These are phyloP conservation scores for Euphorbia pulcherrima DNA, from an alignment of 345 rosid species.

Conservation along the genomic window DNA sequence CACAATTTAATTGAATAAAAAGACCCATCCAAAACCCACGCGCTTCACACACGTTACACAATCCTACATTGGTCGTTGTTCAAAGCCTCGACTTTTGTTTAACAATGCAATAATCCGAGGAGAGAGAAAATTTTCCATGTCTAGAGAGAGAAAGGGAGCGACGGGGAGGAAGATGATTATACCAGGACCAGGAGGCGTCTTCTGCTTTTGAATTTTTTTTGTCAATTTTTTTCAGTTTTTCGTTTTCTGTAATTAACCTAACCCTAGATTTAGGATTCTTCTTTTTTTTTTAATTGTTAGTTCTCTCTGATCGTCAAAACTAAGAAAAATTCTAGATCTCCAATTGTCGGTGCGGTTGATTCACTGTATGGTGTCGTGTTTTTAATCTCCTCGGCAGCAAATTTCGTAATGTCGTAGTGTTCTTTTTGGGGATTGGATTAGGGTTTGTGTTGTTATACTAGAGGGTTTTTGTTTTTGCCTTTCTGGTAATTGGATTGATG, in stretches of 20 bases:
- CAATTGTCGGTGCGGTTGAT: constrained; percentile 30
- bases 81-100: constrained; percentile 7
- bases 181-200: constrained; percentile 3
- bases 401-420: not conserved
- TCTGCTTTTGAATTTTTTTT: not conserved
- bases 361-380: constrained; percentile 13
- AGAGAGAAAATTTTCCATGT: constrained; percentile 4
- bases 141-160: not conserved
- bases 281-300: not conserved
- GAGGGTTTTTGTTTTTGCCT: constrained; percentile 11
- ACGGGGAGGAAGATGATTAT: not conserved
- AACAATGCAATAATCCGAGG: constrained; percentile 6
- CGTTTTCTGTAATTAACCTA: constrained; percentile 18
- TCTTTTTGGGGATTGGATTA: constrained; percentile 7
- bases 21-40: constrained; percentile 1
- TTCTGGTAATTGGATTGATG: constrained; percentile 31
- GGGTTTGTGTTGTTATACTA: constrained; percentile 7
- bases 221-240: not conserved
- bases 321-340: constrained; percentile 25
- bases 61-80: constrained; percentile 11
- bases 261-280: constrained; percentile 5
- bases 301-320: not conserved
- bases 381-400: not conserved
- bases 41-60: not conserved
- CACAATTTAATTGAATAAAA: not conserved